Evolutionary conservation across 345 rosid genomes (phyloP), one percentile per base, ranked within the genome.

Genomic region (Citrus mangshanensis): DNA sequence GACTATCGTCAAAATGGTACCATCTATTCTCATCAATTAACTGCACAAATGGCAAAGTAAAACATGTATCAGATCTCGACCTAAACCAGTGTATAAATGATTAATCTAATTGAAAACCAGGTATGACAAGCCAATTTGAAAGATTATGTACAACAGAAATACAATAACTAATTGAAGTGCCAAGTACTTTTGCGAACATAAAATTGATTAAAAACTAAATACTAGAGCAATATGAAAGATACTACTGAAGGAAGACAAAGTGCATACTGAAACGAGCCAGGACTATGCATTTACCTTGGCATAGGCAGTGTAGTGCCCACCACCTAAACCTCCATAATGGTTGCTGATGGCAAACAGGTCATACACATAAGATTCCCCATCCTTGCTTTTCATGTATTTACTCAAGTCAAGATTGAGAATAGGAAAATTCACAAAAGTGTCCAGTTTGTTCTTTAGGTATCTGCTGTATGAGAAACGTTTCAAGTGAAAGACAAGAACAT

Each of bases 221-320:
- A 59, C 5, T 9, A 9, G 7, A 10, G 1, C 3, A 24, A 61
- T 42, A 62, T 62, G 58, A 74, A 7, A 25, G 59, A 46, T 3
- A 30, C 59, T 35, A 35, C 34, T 1, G 22, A 34, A 16, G 3
- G 19, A 3, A 35, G 32, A 37, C 25, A 60, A 35, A 32, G 18
- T 3, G 30, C 21, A 35, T 8, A 49, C 76, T 19, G 9, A 42
- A 4, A 49, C 13, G 46, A 19, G 77, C 66, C 72, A 27, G 14
- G 16, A 19, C 46, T 9, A 5, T 55, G 16, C 9, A 51, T 77
- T 83, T 81, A 93, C 99, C 99, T 95, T 95, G 9, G 97, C 93
- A 79, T 87, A 90, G 35, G 99, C 99, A 78, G 98, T 93, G 80
- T 95, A 93, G 80, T 93, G 99, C 76, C 99, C 99, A 32, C 97